A percentile compares a stretch with the other conserved stretches of the same genome.
phyloP scores from a whole-genome alignment of 257 asterid genomes.

The Anisodus tanguticus region DNA sequence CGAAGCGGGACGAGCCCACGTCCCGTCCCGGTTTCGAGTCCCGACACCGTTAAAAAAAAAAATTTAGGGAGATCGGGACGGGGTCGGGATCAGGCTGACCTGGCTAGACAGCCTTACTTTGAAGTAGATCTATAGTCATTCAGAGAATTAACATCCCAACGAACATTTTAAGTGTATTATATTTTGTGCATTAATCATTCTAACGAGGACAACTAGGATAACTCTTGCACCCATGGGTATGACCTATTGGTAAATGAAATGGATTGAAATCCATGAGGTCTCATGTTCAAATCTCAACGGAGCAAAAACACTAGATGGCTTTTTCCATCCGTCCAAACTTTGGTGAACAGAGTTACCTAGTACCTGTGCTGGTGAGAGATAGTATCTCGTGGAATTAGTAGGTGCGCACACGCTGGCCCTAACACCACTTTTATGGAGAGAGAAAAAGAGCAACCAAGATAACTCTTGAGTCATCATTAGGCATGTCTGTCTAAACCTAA shows the following conservation, averaged over 20 bases:
- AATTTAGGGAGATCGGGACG: no score
- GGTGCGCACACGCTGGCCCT: fast-evolving
- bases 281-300: neutral
- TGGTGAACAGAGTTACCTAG: neutral
- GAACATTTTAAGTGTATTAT: neutral
- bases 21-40: no score
- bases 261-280: neutral
- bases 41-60: no score
- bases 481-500: neutral
- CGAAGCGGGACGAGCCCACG: no score
- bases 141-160: neutral
- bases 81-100: no score
- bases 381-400: neutral
- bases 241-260: neutral
- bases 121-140: neutral
- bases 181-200: neutral
- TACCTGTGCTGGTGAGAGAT: neutral
- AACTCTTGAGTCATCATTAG: neutral
- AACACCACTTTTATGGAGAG: neutral
- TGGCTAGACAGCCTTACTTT: neutral
- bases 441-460: neutral
- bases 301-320: neutral
- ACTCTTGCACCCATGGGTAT: neutral
- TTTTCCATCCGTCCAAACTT: neutral
- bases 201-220: neutral